Evolutionary conservation across 257 asterid genomes (phyloP).

Genomic region (Petrea volubilis): DNA sequence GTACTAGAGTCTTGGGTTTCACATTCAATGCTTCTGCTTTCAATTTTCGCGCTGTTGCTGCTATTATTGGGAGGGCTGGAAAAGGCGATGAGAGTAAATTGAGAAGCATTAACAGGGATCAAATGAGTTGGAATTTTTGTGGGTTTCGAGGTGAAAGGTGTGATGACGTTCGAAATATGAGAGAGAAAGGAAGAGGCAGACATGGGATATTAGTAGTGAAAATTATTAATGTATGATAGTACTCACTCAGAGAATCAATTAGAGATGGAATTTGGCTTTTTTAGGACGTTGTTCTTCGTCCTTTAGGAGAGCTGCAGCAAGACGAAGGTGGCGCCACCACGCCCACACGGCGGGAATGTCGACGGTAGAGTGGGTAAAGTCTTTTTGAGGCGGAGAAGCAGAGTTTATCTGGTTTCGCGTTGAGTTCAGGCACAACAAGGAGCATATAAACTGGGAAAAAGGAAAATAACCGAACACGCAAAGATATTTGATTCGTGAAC

Average conservation of each 20-base stretch:
- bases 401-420: conserved; percentile 13
- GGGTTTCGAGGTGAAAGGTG: conserved; percentile 31
- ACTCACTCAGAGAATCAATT: not conserved
- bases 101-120: conserved; percentile 21
- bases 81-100: conserved; percentile 15
- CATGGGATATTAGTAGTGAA: conserved; percentile 34
- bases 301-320: not conserved
- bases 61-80: conserved; percentile 28
- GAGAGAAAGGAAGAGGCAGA: conserved; percentile 33
- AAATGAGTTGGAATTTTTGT: conserved; percentile 25
- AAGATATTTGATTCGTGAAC: too few species aligned
- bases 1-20: conserved; percentile 23
- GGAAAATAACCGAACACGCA: too few species aligned
- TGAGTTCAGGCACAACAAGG: too few species aligned
- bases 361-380: not conserved
- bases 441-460: too few species aligned
- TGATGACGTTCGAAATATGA: conserved; percentile 35
- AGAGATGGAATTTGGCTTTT: not conserved
- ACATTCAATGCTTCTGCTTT: conserved; percentile 21
- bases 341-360: conserved; percentile 7
- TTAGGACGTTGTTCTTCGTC: not conserved
- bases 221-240: not conserved
- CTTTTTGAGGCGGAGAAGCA: conserved; percentile 19
- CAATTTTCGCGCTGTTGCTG: conserved; percentile 15
- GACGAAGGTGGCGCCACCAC: conserved; percentile 29